Conservation (phyloP, 805 yeast genomes). For the Pichia nanzhaoensis region DNA sequence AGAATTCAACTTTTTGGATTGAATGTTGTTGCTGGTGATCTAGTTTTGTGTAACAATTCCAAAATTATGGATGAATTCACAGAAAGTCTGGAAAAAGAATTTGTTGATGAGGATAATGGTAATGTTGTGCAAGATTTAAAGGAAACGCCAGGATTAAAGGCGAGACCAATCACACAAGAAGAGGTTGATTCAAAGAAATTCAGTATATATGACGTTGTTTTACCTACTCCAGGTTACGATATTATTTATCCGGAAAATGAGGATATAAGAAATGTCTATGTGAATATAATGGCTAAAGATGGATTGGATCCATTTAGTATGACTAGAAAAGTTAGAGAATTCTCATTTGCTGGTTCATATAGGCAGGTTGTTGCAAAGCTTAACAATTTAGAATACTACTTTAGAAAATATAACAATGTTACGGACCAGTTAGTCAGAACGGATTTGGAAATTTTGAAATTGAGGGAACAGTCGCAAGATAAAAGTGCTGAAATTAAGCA, state of each 20-base stretch:
- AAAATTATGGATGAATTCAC: slow-evolving; percentile 13
- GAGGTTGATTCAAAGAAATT: slow-evolving; percentile 56
- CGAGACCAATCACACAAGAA: slow-evolving; percentile 66
- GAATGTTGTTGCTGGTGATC: slow-evolving; percentile 71
- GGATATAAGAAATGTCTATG: slow-evolving; percentile 52
- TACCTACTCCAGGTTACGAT: slow-evolving; percentile 97
- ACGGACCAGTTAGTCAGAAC: slow-evolving; percentile 71
- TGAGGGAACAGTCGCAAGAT: slow-evolving; percentile 17
- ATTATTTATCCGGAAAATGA: slow-evolving; percentile 75
- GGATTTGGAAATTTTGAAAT: slow-evolving; percentile 54
- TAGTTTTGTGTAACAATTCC: slow-evolving; percentile 47
- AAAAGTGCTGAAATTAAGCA: slow-evolving; percentile 17
- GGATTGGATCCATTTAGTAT: slow-evolving; percentile 78
- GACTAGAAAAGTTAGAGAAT: slow-evolving; percentile 81
- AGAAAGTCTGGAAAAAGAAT: slow-evolving; percentile 9
- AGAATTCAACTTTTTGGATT: slow-evolving; percentile 68
- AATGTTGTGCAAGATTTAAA: slow-evolving; percentile 70
- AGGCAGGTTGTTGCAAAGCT: slow-evolving; percentile 69
- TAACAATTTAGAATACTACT: slow-evolving; percentile 49
- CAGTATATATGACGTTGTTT: slow-evolving; percentile 73
- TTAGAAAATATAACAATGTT: slow-evolving; percentile 56
- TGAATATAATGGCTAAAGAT: slow-evolving; percentile 69
- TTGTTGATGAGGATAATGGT: slow-evolving; percentile 33
- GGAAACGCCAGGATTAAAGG: slow-evolving; percentile 51
- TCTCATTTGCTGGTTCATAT: slow-evolving; percentile 87